Base-by-base conservation (phyloP, 495 filamentous ascomycete species). In the Xylaria acuta region DNA sequence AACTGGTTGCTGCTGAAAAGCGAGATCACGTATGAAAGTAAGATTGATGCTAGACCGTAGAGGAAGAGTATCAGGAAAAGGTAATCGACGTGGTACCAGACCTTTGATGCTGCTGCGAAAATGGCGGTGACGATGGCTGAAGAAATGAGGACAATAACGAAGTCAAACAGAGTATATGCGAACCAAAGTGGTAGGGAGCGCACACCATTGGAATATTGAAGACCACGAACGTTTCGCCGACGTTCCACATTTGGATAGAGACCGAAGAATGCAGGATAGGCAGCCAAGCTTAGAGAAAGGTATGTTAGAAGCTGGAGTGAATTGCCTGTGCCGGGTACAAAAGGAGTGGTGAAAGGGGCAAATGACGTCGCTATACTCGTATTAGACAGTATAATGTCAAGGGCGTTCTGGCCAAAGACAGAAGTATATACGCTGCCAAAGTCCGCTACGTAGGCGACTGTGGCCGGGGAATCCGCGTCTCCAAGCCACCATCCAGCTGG, bases 191-290 rank as follows among this genome's bases (percentile, higher is more conserved):
- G 91, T 2, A 93, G 75, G 0, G 87, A 86, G 45, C 90, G 84
- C 14, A 93, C 92, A 64, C 92, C 93, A 76, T 95, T 97, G 60
- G 92, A 94, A 81, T 95, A 97, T 75, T 97, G 91, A 54, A 97
- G 82, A 18, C 92, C 91, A 41, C 94, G 86, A 40, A 97, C 92
- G 66, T 93, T 91, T 11, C 90, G 81, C 14, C 93, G 83, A 14
- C 94, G 86, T 79, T 97, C 94, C 5, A 92, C 78, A 3, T 93
- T 96, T 32, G 93, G 92, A 80, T 97, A 97, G 22, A 97, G 85
- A 1, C 91, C 89, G 75, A 96, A 97, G 82, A 97, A 93, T 34
- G 89, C 93, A 6, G 94, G 94, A 77, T 90, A 96, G 0, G 89
- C 90, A 22, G 87, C 84, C 84, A 95, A 89, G 20, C 89, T 92